Evolutionary conservation across 2,329 filamentous ascomycete species (phyloP).

Genomic region (Alternaria sp.): DNA sequence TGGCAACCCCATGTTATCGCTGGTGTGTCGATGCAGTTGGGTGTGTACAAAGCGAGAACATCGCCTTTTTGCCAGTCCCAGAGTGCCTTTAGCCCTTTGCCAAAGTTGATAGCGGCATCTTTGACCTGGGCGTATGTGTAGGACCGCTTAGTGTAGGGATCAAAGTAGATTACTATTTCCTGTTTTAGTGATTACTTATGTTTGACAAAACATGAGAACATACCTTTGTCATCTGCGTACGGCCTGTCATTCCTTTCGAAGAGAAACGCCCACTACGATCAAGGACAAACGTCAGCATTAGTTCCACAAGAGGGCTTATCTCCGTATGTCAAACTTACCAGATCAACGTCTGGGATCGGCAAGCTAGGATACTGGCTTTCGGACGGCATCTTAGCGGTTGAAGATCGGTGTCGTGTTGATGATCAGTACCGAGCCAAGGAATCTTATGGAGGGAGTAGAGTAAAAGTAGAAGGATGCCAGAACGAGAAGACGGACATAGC

Average conservation of each 20-base stretch:
- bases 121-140: constrained; percentile 76
- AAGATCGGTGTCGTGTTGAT: constrained; percentile 8
- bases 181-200: constrained; percentile 6
- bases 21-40: constrained; percentile 82
- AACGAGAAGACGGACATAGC: constrained; percentile 12
- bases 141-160: constrained; percentile 70
- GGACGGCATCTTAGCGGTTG: constrained; percentile 66
- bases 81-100: constrained; percentile 73
- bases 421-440: background rate
- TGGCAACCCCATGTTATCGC: constrained; percentile 77
- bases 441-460: constrained; percentile 5
- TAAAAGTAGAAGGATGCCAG: constrained; percentile 9
- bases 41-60: constrained; percentile 80
- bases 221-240: constrained; percentile 77
- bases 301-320: background rate
- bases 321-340: constrained; percentile 46
- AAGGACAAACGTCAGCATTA: background rate
- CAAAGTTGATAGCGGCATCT: constrained; percentile 73
- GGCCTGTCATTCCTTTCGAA: constrained; percentile 71
- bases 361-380: constrained; percentile 69
- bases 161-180: constrained; percentile 73
- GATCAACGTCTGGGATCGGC: constrained; percentile 74
- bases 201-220: background rate
- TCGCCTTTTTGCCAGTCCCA: constrained; percentile 85
- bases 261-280: constrained; percentile 68